phyloP scores from a whole-genome alignment of 2,329 filamentous ascomycete species.

The Dactylonectria estremocensis region DNA sequence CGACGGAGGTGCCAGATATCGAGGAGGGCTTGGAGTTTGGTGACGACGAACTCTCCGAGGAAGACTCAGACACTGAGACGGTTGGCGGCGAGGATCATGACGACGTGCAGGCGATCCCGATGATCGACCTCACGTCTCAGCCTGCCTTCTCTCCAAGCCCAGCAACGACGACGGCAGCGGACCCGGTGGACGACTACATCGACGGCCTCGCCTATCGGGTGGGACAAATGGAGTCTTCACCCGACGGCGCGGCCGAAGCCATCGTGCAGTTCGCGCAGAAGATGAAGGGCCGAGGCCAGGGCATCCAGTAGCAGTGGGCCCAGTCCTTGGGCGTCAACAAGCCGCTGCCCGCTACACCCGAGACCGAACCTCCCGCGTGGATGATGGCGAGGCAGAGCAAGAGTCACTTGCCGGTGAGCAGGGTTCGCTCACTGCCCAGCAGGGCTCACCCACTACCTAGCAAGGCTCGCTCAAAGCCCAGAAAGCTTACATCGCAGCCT shows the following conservation, averaged over 20 bases:
- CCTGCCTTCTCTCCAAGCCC: slow-evolving; percentile 29
- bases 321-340: slow-evolving; percentile 41
- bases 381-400: slow-evolving; percentile 21
- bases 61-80: slow-evolving; percentile 35
- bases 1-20: slow-evolving; percentile 18
- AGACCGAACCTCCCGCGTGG: slow-evolving; percentile 43
- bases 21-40: slow-evolving; percentile 46
- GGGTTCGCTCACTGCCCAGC: not conserved
- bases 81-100: slow-evolving; percentile 25
- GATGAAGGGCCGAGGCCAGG: slow-evolving; percentile 18
- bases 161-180: not conserved
- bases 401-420: not conserved
- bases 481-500: no score
- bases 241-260: slow-evolving; percentile 46
- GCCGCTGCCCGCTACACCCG: slow-evolving; percentile 51
- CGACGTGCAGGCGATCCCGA: slow-evolving; percentile 27
- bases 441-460: no score
- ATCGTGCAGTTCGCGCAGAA: slow-evolving; percentile 47
- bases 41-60: slow-evolving; percentile 24
- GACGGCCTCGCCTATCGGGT: slow-evolving; percentile 53
- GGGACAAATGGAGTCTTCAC: slow-evolving; percentile 50
- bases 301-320: slow-evolving; percentile 15
- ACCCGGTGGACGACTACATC: slow-evolving; percentile 35
- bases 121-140: slow-evolving; percentile 40
- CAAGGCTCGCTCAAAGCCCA: no score